These are phyloP conservation scores for Verticillium zaregamsianum DNA, from an alignment of 2,329 filamentous ascomycete genomes.

Conservation along the genomic window DNA sequence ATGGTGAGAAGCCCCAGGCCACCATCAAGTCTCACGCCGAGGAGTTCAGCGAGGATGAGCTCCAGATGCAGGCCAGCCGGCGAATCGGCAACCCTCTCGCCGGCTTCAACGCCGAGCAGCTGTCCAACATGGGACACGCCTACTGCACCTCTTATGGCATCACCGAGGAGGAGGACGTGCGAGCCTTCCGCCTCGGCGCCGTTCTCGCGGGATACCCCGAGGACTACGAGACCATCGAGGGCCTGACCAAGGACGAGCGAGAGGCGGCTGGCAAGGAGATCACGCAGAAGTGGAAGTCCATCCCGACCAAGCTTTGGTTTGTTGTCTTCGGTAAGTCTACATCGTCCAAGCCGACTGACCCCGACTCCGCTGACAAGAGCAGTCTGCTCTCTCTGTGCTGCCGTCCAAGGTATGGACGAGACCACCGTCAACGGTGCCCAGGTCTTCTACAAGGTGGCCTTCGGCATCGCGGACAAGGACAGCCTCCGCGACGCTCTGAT, in stretches of 20 bases:
- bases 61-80: neutral
- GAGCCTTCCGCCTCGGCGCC: slow-evolving; percentile 56
- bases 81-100: neutral
- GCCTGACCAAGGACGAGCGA: slow-evolving; percentile 55
- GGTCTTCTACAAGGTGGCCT: slow-evolving; percentile 57
- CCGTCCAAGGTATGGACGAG: slow-evolving; percentile 68
- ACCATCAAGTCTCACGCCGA: neutral
- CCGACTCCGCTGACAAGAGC: neutral
- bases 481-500: slow-evolving; percentile 49
- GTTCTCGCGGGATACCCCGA: slow-evolving; percentile 51
- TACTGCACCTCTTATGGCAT: slow-evolving; percentile 35
- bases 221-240: slow-evolving; percentile 43
- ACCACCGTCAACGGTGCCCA: slow-evolving; percentile 68
- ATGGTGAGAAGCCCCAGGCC: neutral
- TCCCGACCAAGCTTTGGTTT: slow-evolving; percentile 57
- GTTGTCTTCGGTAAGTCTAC: slow-evolving; percentile 49
- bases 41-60: neutral
- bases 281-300: slow-evolving; percentile 56
- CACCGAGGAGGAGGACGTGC: slow-evolving; percentile 49
- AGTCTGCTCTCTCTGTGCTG: slow-evolving; percentile 63
- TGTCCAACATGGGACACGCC: neutral
- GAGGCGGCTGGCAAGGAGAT: slow-evolving; percentile 55
- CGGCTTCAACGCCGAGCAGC: neutral
- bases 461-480: slow-evolving; percentile 51
- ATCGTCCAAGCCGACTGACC: neutral